Percentiles rank a stretch among this genome's conserved stretches.
phyloP scores from a whole-genome alignment of 2,329 filamentous ascomycete species.

The Parastagonospora nodorum region DNA sequence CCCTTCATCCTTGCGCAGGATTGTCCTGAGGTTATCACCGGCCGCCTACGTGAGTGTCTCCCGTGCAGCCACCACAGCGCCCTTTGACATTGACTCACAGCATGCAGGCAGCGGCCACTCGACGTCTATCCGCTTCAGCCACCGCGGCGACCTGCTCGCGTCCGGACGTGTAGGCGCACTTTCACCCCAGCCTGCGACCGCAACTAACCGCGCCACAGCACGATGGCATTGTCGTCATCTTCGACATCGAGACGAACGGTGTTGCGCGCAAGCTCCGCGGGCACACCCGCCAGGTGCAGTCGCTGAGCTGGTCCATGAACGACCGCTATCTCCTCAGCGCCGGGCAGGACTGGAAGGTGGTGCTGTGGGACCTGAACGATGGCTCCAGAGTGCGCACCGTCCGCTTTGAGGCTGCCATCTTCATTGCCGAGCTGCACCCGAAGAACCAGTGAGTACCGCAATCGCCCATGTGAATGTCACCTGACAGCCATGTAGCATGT shows the following conservation, averaged over 20 bases:
- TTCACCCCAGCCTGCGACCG: conserved; percentile 1
- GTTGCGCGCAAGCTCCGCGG: conserved; percentile 92
- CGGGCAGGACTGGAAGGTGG: conserved; percentile 95
- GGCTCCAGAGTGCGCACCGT: conserved; percentile 77
- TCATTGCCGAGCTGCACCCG: conserved; percentile 94
- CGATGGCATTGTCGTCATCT: conserved; percentile 93
- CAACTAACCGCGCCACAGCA: conserved; percentile 50
- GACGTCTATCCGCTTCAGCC: conserved; percentile 82
- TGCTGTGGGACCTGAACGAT: conserved; percentile 88
- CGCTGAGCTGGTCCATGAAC: conserved; percentile 91
- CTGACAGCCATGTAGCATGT: conserved; percentile 59
- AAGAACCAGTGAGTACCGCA: conserved; percentile 72
- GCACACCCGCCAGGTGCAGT: conserved; percentile 92
- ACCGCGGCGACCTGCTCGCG: conserved; percentile 90
- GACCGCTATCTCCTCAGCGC: conserved; percentile 90
- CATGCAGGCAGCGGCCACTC: conserved; percentile 64
- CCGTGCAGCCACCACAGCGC: conserved; percentile 63
- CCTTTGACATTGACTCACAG: conserved; percentile 24
- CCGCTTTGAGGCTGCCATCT: conserved; percentile 89
- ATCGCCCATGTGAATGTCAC: not conserved
- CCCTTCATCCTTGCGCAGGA: conserved; percentile 76
- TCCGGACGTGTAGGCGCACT: conserved; percentile 74
- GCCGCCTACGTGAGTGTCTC: conserved; percentile 73
- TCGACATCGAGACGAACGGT: conserved; percentile 96
- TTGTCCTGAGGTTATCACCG: conserved; percentile 87